phyloP scores from a whole-genome alignment of 306 rosid species.

The Lablab purpureus region DNA sequence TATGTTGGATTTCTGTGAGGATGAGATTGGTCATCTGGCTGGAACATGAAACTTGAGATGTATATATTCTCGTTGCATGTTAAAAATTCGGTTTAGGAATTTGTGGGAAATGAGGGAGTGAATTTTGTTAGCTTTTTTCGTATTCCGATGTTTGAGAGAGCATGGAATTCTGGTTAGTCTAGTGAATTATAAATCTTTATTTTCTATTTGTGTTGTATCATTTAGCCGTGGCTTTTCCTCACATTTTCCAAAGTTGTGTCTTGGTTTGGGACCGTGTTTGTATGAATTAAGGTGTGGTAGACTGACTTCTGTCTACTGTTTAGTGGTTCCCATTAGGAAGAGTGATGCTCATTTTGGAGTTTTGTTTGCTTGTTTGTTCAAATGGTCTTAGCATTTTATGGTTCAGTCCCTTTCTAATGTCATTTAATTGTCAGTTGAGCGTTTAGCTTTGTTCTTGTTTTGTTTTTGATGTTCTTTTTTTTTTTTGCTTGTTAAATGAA shows the following conservation, averaged over 20 bases:
- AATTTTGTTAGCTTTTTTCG: background rate
- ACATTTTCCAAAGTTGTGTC: background rate
- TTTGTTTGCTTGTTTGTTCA: background rate
- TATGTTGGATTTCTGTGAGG: constrained; percentile 6
- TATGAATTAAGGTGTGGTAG: background rate
- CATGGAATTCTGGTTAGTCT: background rate
- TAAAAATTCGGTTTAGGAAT: constrained; percentile 1
- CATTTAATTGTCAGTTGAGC: background rate
- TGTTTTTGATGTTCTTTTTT: background rate
- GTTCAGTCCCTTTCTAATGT: background rate
- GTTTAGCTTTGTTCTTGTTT: background rate
- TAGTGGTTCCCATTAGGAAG: constrained; percentile 15
- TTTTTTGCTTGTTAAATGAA: constrained; percentile 24
- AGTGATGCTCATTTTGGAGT: background rate
- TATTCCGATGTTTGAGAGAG: background rate
- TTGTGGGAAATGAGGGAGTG: constrained; percentile 3
- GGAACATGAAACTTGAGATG: background rate
- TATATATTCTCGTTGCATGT: background rate
- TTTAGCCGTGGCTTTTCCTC: background rate
- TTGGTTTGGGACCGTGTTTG: background rate
- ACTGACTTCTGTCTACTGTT: constrained; percentile 17
- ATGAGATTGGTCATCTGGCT: background rate
- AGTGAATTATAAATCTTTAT: background rate
- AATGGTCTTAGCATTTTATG: constrained; percentile 2
- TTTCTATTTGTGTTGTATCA: background rate